Base-by-base conservation (phyloP, 768 basidiomycete genomes). In the Mrakia frigida region DNA sequence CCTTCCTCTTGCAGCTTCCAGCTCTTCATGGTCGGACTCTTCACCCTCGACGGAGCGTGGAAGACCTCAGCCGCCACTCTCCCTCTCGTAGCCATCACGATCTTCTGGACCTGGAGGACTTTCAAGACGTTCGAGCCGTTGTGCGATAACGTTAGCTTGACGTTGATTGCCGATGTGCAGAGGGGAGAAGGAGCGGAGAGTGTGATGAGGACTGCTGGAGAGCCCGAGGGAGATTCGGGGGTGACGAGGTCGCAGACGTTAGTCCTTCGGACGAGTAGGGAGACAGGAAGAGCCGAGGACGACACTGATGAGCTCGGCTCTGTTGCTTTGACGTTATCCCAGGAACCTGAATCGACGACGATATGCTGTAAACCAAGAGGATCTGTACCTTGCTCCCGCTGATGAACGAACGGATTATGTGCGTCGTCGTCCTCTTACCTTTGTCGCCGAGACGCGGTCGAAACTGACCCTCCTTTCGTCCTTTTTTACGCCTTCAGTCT, bases 11-110 rank as follows among this genome's bases (percentile, higher is more conserved):
- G 95, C 87, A 95, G 75, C 82, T 94, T 98, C 95, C 87, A 95
- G 74, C 82, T 94, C 63, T 97, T 98, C 87, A 98, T 98, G 97
- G 92, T 90, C 63, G 95, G 95, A 67, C 91, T 97, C 79, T 98
- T 99, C 86, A 90, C 90, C 46, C 88, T 87, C 78, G 89, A 84
- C 79, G 85, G 89, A 80, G 87, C 86, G 14, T 88, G 87, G 80
- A 83, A 88, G 61, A 86, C 90, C 67, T 85, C 89, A 11, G 85
- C 86, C 5, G 86, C 90, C 35, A 87, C 97, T 75, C 85, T 88
- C 0, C 95, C 96, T 1, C 87, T 99, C 21, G 86, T 98, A 41
- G 79, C 86, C 6, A 90, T 87, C 37, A 95, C 94, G 0, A 80
- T 91, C 13, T 84, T 89, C 63, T 95, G 93, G 91, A 88, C 90